Evolutionary conservation across 1,284 basidiomycete genomes (phyloP), one percentile per base, ranked within the genome.

Genomic region (Somion occarium): DNA sequence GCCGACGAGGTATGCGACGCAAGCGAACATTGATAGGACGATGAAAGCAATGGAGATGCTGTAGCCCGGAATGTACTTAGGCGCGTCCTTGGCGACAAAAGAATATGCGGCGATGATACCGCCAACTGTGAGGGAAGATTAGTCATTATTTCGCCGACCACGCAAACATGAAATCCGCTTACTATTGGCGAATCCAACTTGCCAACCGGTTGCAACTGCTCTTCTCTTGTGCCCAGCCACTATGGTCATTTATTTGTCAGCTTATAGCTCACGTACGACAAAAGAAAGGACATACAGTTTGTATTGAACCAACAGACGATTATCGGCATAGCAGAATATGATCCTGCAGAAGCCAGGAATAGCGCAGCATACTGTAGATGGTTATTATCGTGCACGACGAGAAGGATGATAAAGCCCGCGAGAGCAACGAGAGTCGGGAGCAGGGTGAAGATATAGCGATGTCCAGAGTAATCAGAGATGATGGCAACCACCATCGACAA

Each of bases 241-340:
- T 58, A 50, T 3, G 39, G 18, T 44, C 3, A 23, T 30, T n/a
- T n/a, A n/a, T n/a, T n/a, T n/a, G 37, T 23, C 15, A 18, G 44
- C 15, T 19, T 24, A 26, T 26, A 11, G 12, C 5, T 27, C 3
- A 11, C 4, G 11, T 11, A 46, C 20, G 3, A 30, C 26, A 50
- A 25, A 11, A 5, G 18, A 25, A 27, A 38, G 15, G 19, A 52
- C 59, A 47, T 43, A 62, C 61, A 42, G 47, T 64, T 64, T 11
- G 58, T 61, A 39, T 53, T 57, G 48, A 59, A 60, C 65, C 65
- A 67, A 27, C 64, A 62, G 13, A 63, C 52, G 24, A 62, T 56
- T 7, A 65, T 55, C 3, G 64, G 59, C 39, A 63, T 59, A 4
- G 60, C 56, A n/a, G 60, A 44, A 51, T 61, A 62, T n/a, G 57